Conservation (phyloP, 2,329 filamentous ascomycete species). For the Didymella pinodella region DNA sequence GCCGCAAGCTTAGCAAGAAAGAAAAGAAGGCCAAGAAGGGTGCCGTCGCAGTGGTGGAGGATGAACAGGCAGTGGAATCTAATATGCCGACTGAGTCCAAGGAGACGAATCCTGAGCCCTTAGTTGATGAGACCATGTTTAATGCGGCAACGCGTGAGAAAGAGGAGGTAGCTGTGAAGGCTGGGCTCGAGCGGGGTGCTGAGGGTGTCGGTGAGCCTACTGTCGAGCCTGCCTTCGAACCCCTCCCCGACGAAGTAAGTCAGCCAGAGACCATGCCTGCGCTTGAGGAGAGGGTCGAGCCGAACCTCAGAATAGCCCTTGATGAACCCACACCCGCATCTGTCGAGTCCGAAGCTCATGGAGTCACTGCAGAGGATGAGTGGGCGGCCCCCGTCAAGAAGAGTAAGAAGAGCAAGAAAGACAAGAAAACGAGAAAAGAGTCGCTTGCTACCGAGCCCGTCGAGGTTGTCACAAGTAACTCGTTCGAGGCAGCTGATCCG, state of each 20-base stretch:
- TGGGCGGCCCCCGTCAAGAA: conserved; percentile 30
- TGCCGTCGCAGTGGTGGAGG: conserved; percentile 11
- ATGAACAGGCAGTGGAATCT: conserved; percentile 7
- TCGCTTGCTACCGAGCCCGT: conserved; percentile 18
- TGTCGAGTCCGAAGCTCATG: conserved; percentile 16
- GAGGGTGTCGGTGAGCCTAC: background rate
- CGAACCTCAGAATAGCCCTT: background rate
- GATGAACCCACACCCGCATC: conserved; percentile 15
- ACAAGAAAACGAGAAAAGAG: conserved; percentile 39
- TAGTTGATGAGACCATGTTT: background rate
- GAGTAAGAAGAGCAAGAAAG: conserved; percentile 40
- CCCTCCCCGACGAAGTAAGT: background rate
- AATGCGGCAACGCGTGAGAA: background rate
- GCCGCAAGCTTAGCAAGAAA: conserved; percentile 46
- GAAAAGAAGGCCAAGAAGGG: conserved; percentile 42
- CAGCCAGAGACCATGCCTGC: background rate
- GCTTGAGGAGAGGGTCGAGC: background rate
- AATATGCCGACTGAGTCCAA: background rate
- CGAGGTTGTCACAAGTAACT: conserved; percentile 10
- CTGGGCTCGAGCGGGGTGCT: background rate
- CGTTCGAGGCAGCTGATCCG: conserved; percentile 5
- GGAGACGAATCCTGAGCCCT: background rate
- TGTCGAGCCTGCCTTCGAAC: background rate
- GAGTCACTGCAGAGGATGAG: conserved; percentile 27
- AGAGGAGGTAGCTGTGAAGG: background rate